Evolutionary conservation across 148 eudicot species (phyloP), one percentile per base, ranked within the genome.

Genomic region (Camellia lanceoleosa): DNA sequence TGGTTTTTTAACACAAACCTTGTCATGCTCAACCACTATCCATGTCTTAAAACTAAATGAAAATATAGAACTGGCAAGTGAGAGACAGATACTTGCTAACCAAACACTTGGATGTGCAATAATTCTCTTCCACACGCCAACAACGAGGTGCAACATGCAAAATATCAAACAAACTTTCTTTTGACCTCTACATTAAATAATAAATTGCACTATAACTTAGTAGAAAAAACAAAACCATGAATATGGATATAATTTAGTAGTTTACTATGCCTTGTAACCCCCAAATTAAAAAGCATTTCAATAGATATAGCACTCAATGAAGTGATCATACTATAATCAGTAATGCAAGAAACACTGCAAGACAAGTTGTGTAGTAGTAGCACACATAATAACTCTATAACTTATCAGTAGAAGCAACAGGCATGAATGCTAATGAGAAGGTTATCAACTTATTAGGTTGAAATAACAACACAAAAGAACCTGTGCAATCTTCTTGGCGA

Each of bases 21-120:
- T 93, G 73, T 93, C 94, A 80, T 93, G 98, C 82, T 91, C 95
- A 82, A 87, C 87, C 58, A 96, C 97, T 95, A 96, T 90, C 97
- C 97, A 96, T 78, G 98, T 82, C 88, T 96, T 98, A 44, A 96
- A 93, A 83, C 92, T 89, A 87, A 91, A 92, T 49, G 87, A 92
- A 82, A 83, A 96, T 83, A 92, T 87, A 6, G 95, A 89, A 76
- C 90, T 92, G 83, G 97, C 90, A 81, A 96, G 88, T 79, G 94
- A 91, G 82, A 93, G 87, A 81, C 90, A 89, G 67, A 88, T 71
- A 85, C 93, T 92, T 43, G 94, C 90, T 68, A 96, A 72, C 97
- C 90, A 93, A 71, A 92, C 11, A 65, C 84, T 69, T n/a, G 95
- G 90, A 81, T 89, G 85, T 68, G 85, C 79, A 80, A 83, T 63